Evolutionary conservation across 2,329 filamentous ascomycete genomes (phyloP), one percentile per base, ranked within the genome.

Genomic region (Beauveria pseudobassiana): DNA sequence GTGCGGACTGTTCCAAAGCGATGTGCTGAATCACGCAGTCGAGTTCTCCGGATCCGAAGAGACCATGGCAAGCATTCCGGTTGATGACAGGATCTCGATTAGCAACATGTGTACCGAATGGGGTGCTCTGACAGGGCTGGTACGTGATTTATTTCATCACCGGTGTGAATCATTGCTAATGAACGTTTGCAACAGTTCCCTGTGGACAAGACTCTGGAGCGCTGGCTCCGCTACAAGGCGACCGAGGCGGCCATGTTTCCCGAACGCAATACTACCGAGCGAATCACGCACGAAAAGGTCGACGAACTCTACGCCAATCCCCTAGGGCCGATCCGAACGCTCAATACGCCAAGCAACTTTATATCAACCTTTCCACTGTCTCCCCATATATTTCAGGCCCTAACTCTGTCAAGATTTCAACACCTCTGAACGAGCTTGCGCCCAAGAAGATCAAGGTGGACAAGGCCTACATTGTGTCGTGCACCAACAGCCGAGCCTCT

Each of bases 11-110:
- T 96, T 98, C 78, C 89, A 90, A 75, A 85, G 91, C 67, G 91
- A 96, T 50, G 93, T 97, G 0, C 80, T 97, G 16, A 98, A 98
- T 76, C 91, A 96, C 71, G 86, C 86, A 5, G 87, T 98, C 63
- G 93, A 98, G 70, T 96, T 97, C 69, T 86, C 85, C 0, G 93
- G 93, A 14, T 86, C 87, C 0, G 86, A 91, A 65, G 81, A 92
- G 71, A 96, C 92, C 20, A 83, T 96, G 79, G 70, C 77, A 40
- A 91, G 83, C 69, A 77, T 96, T 3, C 77, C 84, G 0, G 77
- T 96, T 0, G 89, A 93, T 68, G 81, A 87, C 68, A 79, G 90
- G 22, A 74, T 93, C 42, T 87, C 89, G 0, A 89, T 90, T 59
- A 76, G 80, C 12, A 92, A 92, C 72, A 92, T 92, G 89, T 87